Evolutionary conservation across 805 yeast species (phyloP).

Genomic region (Metahyphopichia silvanorum): DNA sequence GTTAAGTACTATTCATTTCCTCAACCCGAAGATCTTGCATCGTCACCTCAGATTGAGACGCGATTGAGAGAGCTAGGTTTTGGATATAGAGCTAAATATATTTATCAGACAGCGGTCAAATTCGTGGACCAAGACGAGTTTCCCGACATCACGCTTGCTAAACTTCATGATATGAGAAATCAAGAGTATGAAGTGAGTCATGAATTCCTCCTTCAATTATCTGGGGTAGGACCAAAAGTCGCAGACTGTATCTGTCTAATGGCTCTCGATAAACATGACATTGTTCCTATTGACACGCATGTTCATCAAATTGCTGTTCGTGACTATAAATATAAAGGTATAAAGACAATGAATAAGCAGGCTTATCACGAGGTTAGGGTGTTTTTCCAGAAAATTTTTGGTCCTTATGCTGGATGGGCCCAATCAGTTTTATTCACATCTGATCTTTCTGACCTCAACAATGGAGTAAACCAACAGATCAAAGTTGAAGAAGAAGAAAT

Average conservation of each 20-base stretch:
- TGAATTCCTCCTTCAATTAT: conserved; percentile 56
- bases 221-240: conserved; percentile 96
- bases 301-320: conserved; percentile 85
- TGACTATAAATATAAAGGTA: conserved; percentile 61
- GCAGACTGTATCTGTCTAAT: conserved; percentile 95
- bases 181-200: conserved; percentile 52
- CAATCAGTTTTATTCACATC: conserved; percentile 91
- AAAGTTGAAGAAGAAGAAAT: not conserved
- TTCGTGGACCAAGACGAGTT: conserved; percentile 40
- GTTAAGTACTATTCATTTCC: conserved; percentile 73
- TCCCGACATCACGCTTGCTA: conserved; percentile 30
- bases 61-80: conserved; percentile 56
- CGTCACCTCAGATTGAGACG: conserved; percentile 32
- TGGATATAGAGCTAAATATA: conserved; percentile 91
- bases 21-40: conserved; percentile 47
- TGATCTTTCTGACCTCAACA: conserved; percentile 68
- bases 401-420: conserved; percentile 97
- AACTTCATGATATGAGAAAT: conserved; percentile 42
- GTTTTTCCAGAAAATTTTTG: conserved; percentile 71
- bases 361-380: conserved; percentile 55
- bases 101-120: conserved; percentile 68
- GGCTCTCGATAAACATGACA: conserved; percentile 81
- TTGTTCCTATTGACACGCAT: conserved; percentile 95
- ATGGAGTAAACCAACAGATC: conserved; percentile 49
- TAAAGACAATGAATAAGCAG: conserved; percentile 46